Evolutionary conservation across 441 rosid species (phyloP).

Genomic region (Gossypium gossypioides): DNA sequence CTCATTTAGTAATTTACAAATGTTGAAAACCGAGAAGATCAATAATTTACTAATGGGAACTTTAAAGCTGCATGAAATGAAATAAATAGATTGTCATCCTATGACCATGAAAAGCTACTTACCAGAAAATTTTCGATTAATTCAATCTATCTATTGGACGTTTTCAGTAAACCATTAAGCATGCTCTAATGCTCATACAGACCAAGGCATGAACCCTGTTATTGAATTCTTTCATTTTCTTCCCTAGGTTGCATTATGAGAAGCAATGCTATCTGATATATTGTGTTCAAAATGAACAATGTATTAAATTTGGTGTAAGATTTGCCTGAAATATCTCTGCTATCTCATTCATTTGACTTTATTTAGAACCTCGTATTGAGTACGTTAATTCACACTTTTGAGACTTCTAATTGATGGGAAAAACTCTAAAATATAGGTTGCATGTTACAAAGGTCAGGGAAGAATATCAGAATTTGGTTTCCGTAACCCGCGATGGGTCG

Average conservation of each 20-base stretch:
- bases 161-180: neutral
- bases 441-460: constrained; percentile 81
- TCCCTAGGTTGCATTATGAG: neutral
- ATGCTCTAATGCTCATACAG: neutral
- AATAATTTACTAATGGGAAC: neutral
- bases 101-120: neutral
- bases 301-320: neutral
- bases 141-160: neutral
- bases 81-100: neutral
- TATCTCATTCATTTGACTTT: neutral
- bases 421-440: constrained; percentile 38
- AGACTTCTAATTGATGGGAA: neutral
- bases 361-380: neutral
- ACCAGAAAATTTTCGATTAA: neutral
- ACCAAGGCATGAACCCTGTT: neutral
- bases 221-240: neutral
- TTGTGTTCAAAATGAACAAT: neutral
- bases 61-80: neutral
- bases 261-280: neutral
- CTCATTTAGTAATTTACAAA: neutral
- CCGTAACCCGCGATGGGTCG: constrained; percentile 78
- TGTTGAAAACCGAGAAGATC: neutral
- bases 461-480: constrained; percentile 80
- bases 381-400: neutral
- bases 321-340: neutral